Conservation (phyloP, 2,329 filamentous ascomycete species). For the Neonectria sp. region DNA sequence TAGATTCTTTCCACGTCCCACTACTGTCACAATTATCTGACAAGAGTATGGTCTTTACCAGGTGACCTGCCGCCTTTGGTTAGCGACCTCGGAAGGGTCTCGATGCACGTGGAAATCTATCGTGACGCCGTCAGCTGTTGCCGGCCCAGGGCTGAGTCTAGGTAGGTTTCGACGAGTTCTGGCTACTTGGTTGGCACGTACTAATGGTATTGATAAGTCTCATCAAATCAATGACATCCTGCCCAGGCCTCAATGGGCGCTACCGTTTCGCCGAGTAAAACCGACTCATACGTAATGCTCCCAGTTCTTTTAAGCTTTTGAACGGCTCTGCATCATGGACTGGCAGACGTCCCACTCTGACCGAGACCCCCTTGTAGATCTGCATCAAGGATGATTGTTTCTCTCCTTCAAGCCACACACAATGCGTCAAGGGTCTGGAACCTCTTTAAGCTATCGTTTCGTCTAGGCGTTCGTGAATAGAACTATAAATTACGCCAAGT, state of each 20-base stretch:
- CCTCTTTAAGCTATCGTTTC: slow-evolving; percentile 6
- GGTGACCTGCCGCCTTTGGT: background rate
- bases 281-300: background rate
- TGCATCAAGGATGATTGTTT: slow-evolving; percentile 25
- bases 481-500: background rate
- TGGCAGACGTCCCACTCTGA: background rate
- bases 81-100: background rate
- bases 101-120: background rate
- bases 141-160: background rate
- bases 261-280: slow-evolving; percentile 16
- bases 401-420: slow-evolving; percentile 27
- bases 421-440: background rate
- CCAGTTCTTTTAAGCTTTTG: slow-evolving; percentile 14
- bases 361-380: slow-evolving; percentile 28
- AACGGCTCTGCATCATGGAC: slow-evolving; percentile 19
- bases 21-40: too few species aligned
- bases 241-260: background rate
- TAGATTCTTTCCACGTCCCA: background rate
- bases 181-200: too few species aligned
- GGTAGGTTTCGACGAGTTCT: too few species aligned
- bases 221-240: background rate
- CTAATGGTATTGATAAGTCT: background rate
- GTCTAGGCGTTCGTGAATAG: background rate
- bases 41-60: too few species aligned
- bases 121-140: background rate